Evolutionary conservation across 148 eudicot species (phyloP), one percentile per base, ranked within the genome.

Genomic region (Mesembryanthemum crystallinum): DNA sequence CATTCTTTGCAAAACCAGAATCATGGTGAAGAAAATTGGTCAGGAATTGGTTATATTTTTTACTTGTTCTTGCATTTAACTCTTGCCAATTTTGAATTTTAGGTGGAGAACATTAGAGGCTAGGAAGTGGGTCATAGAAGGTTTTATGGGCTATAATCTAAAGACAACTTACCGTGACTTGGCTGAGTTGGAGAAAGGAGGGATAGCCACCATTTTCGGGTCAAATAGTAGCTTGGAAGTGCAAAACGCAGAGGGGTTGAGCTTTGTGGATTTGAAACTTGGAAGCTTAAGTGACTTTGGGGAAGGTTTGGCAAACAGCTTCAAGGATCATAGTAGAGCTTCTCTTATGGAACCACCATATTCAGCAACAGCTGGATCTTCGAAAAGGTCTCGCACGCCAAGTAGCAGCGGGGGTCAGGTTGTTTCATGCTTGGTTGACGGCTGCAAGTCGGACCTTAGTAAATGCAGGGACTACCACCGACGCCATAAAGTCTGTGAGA

Each of bases 401-500:
- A 33, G 76, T 52, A 81, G 80, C 51, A 81, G 80, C 51, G 78
- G 82, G 15, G 72, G 62, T 59, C 89, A 87, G 42, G 67, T 77
- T 7, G 89, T 79, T 21, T 82, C 78, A 7, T 89, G 93, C 60
- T 67, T 83, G 74, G 91, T 89, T 14, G 93, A 89, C 52, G 93
- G 91, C 6, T 89, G 93, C 75, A 79, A 78, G 58, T 82, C 91
- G 3, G 91, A 89, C 45, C 88, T 89, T 51, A 87, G 88, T 73
- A 82, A 78, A 76, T 89, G 89, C 79, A 80, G 88, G 64, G 91
- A 87, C 54, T 89, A 89, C 69, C 91, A 89, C 51, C 80, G 91
- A 64, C 91, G 93, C 68, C 93, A 87, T 75, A 89, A 87, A 82
- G 93, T 89, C 52, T 89, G 93, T 83, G 93, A 89, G 80, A 73